Percentiles rank a stretch among this genome's conserved stretches.
Conservation (phyloP, 768 basidiomycete species). For the Phaeotremella fagi region DNA sequence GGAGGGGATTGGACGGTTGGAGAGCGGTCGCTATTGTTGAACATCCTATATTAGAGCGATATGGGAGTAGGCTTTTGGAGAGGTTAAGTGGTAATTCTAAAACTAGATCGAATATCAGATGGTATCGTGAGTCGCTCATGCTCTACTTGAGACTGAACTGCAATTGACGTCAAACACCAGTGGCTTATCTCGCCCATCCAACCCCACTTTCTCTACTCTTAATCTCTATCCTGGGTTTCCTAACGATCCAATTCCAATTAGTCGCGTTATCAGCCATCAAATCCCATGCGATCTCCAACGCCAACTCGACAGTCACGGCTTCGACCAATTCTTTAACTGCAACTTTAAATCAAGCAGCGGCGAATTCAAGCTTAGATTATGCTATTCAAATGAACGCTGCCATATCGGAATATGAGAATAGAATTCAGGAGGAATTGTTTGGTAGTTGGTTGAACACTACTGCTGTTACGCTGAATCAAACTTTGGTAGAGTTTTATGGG, state of each 20-base stretch:
- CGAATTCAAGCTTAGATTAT: conserved; percentile 70
- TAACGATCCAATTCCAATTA: conserved; percentile 83
- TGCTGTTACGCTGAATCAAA: conserved; percentile 78
- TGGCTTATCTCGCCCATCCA: conserved; percentile 84
- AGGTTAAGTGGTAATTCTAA: conserved; percentile 19
- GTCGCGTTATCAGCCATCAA: conserved; percentile 70
- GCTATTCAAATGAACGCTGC: conserved; percentile 70
- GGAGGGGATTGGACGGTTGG: conserved; percentile 35
- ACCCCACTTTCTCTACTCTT: conserved; percentile 85
- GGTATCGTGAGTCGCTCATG: conserved; percentile 58
- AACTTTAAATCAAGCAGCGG: conserved; percentile 77
- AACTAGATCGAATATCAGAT: conserved; percentile 66
- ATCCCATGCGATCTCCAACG: conserved; percentile 61
- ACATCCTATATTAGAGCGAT: conserved; percentile 44
- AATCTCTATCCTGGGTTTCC: conserved; percentile 83
- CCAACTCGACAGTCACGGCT: conserved; percentile 60
- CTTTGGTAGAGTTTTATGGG: conserved; percentile 77
- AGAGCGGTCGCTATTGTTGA: conserved; percentile 44
- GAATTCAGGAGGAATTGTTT: conserved; percentile 80
- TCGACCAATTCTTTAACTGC: conserved; percentile 40
- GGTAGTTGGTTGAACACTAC: conserved; percentile 87
- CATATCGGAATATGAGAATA: conserved; percentile 64
- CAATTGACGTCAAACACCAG: conserved; percentile 14
- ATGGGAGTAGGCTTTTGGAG: conserved; percentile 23
- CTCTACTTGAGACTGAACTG: neutral